Evolutionary conservation across 2,329 filamentous ascomycete genomes (phyloP).

Genomic region (Sporothrix protearum): DNA sequence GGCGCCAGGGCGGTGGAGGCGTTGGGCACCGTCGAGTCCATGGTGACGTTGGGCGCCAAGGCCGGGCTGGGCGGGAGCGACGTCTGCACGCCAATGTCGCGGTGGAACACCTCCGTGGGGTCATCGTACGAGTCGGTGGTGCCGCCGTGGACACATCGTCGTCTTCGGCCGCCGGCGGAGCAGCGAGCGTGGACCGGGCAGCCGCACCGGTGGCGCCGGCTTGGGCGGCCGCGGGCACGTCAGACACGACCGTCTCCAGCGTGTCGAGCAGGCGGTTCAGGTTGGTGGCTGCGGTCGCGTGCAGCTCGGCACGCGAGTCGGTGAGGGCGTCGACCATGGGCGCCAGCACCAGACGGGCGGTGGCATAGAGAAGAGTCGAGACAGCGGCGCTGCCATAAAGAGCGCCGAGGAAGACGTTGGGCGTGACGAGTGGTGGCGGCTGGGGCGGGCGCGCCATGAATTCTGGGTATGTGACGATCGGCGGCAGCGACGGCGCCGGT

Average conservation of each 20-base stretch:
- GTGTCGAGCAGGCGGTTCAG: constrained; percentile 47
- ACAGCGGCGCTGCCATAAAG: constrained; percentile 56
- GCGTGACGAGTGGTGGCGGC: constrained; percentile 61
- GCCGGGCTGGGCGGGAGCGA: constrained; percentile 48
- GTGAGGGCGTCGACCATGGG: constrained; percentile 57
- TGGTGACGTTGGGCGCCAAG: constrained; percentile 9
- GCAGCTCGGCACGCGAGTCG: constrained; percentile 52
- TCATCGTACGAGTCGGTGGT: constrained; percentile 52
- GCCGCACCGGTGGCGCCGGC: constrained; percentile 19
- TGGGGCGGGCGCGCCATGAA: constrained; percentile 57
- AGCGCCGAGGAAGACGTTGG: constrained; percentile 55
- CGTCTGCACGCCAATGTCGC: constrained; percentile 77
- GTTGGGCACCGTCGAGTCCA: constrained; percentile 20
- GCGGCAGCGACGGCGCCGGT: constrained; percentile 38
- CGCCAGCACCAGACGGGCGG: constrained; percentile 64
- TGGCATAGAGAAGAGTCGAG: constrained; percentile 65
- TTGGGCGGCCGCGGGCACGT: constrained; percentile 46
- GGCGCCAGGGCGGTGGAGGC: neutral
- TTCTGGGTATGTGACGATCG: constrained; percentile 68
- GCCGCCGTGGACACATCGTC: constrained; percentile 34
- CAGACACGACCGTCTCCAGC: constrained; percentile 58
- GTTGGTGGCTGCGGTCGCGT: constrained; percentile 45
- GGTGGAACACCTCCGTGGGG: constrained; percentile 76
- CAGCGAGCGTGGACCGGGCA: neutral
- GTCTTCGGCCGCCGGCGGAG: constrained; percentile 11